Conservation (phyloP, 2,329 filamentous ascomycete species). For the Neofusicoccum parvum region DNA sequence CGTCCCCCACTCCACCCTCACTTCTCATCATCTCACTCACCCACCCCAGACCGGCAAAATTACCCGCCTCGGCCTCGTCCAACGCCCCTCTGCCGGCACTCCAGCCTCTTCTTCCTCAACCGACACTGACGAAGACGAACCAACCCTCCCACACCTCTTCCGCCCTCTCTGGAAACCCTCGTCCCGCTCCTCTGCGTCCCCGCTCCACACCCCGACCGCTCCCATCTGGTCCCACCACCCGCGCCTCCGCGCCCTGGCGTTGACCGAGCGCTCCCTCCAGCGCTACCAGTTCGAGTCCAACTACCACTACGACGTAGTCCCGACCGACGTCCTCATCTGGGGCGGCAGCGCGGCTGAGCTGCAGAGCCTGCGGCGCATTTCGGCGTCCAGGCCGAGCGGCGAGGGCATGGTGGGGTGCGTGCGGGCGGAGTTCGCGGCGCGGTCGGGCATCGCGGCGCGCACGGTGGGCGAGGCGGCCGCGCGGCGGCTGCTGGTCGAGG, state of each 20-base stretch:
- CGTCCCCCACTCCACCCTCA: not conserved
- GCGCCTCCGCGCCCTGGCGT: too few species aligned
- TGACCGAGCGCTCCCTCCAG: not conserved
- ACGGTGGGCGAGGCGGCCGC: not conserved
- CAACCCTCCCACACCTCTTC: not conserved
- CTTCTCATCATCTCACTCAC: not conserved
- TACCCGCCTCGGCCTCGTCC: conserved; percentile 14
- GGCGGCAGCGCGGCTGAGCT: not conserved
- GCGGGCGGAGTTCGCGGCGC: not conserved
- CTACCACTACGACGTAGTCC: conserved; percentile 18
- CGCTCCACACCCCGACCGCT: not conserved
- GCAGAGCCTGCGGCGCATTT: conserved; percentile 14
- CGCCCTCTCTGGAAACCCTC: not conserved
- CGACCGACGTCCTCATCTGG: conserved; percentile 23
- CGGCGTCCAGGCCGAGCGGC: conserved; percentile 4
- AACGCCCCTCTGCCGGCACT: not conserved
- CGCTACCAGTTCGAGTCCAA: not conserved
- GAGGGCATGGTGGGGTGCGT: not conserved
- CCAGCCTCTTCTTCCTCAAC: too few species aligned
- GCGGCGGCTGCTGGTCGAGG: not conserved
- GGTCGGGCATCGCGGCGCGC: not conserved
- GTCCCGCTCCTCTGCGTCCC: not conserved
- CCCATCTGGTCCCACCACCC: not conserved
- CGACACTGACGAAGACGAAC: conserved; percentile 11
- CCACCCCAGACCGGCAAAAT: not conserved